A percentile compares a stretch with the other conserved stretches of the same genome.
These are phyloP conservation scores for Calonectria hongkongensis DNA, from an alignment of 2,329 filamentous ascomycete genomes.

Conservation along the genomic window DNA sequence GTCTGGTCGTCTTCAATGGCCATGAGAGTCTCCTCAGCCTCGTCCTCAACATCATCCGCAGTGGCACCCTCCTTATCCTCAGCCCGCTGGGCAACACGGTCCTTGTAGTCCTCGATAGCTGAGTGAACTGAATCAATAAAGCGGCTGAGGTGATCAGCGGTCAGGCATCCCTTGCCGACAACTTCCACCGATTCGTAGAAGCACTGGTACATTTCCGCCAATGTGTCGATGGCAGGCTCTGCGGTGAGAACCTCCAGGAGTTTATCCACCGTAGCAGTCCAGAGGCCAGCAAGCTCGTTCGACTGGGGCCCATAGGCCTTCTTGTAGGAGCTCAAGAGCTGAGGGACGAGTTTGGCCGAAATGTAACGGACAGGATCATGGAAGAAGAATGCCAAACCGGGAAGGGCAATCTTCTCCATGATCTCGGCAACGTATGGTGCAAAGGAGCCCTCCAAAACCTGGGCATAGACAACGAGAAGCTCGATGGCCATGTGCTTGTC, in stretches of 20 bases:
- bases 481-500: slow-evolving; percentile 99
- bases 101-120: slow-evolving; percentile 93
- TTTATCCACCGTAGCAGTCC: slow-evolving; percentile 90
- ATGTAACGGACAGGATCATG: slow-evolving; percentile 97
- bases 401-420: slow-evolving; percentile 96
- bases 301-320: slow-evolving; percentile 90
- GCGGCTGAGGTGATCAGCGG: slow-evolving; percentile 84
- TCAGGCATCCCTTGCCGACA: slow-evolving; percentile 89
- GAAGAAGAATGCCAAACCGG: slow-evolving; percentile 98
- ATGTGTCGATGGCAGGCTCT: slow-evolving; percentile 95
- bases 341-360: slow-evolving; percentile 94
- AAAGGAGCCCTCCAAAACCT: slow-evolving; percentile 94
- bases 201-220: slow-evolving; percentile 99
- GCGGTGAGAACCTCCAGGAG: slow-evolving; percentile 94
- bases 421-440: slow-evolving; percentile 94
- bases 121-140: slow-evolving; percentile 92
- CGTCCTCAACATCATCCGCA: slow-evolving; percentile 91
- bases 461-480: slow-evolving; percentile 96
- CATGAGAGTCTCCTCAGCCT: slow-evolving; percentile 89
- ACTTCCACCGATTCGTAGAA: slow-evolving; percentile 99
- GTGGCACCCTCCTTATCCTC: slow-evolving; percentile 85
- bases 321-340: slow-evolving; percentile 95
- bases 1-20: slow-evolving; percentile 99
- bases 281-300: slow-evolving; percentile 86
- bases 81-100: slow-evolving; percentile 86